Evolutionary conservation across 495 filamentous ascomycete genomes (phyloP), one percentile per base, ranked within the genome.

Genomic region (Penicillium fimorum): DNA sequence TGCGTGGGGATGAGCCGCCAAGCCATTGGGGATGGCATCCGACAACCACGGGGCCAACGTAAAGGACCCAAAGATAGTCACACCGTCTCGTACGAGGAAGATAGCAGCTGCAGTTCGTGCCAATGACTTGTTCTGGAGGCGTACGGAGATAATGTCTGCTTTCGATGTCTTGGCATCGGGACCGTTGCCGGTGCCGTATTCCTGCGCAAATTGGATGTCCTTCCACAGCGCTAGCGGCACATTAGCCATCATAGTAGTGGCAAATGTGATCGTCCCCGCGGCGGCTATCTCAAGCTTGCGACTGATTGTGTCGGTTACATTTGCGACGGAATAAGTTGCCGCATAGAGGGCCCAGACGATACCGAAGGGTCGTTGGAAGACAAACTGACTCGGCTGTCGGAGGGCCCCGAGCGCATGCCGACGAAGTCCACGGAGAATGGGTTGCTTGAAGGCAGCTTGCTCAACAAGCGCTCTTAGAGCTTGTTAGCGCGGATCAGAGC

Each of bases 21-120:
- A 22, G 37, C 47, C 42, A 33, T 71, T 63, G 7, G 71, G 71
- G 46, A 74, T 65, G 3, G 51, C 52, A 0, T 44, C 52, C 9
- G 68, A 59, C 15, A 65, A 47, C 24, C 51, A 56, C 0, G 67
- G 63, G 0, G 70, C 67, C 17, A 75, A 63, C 4, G 69, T 73
- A 17, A 75, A 75, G 0, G 68, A 75, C 0, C 69, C 71, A 43
- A 68, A 74, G 30, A 75, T 74, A 12, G 72, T 75, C 0, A 73
- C 59, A 37, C 64, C 60, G 46, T 75, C 72, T 15, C 72, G 70
- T 15, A 71, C 11, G 0, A 88, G 80, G 71, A 96, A 94, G 2
- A 67, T 58, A 29, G 62, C 61, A 18, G 63, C 65, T 5, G 63
- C 68, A 5, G 65, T 50, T 25, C 48, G 55, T 4, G 68, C 59